Percentiles rank a stretch among this genome's conserved stretches.
These are phyloP conservation scores for Backusella westeae DNA, from an alignment of 192 early-diverging fungal genomes.

Conservation along the genomic window DNA sequence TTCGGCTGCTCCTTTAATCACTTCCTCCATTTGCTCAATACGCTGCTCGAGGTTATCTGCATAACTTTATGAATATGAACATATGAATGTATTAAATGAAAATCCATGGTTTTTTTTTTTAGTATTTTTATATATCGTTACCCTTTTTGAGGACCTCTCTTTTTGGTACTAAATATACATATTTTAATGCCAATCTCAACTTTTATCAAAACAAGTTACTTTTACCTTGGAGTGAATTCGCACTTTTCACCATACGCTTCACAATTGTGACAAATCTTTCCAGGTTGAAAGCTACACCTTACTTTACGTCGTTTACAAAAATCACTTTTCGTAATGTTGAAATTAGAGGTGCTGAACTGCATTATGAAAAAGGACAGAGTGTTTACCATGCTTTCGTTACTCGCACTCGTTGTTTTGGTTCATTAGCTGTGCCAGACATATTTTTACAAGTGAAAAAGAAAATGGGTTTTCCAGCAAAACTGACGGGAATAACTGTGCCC, in stretches of 20 bases:
- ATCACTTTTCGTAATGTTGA: neutral
- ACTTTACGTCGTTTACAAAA: constrained; percentile 31
- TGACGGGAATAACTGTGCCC: too few relatives aligned
- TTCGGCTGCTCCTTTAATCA: neutral
- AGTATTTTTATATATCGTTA: neutral
- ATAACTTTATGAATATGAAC: neutral
- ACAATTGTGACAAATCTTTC: constrained; percentile 24
- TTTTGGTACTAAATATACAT: neutral
- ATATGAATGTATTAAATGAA: neutral
- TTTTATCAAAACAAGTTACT: neutral
- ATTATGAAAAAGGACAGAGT: neutral
- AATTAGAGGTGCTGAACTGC: neutral
- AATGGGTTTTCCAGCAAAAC: too few relatives aligned
- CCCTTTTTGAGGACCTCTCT: neutral
- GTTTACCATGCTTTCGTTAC: neutral
- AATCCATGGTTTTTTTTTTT: neutral
- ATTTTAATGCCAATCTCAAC: neutral
- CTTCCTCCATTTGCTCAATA: constrained; percentile 6
- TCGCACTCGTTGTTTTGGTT: neutral
- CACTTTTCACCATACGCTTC: constrained; percentile 21
- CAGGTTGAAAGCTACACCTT: constrained; percentile 21
- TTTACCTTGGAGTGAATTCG: constrained; percentile 27
- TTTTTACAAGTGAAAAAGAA: neutral
- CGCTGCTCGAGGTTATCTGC: constrained; percentile 1
- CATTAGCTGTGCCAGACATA: neutral